phyloP scores from a whole-genome alignment of 2,329 filamentous ascomycete species.

The Pseudogymnoascus pannorum region DNA sequence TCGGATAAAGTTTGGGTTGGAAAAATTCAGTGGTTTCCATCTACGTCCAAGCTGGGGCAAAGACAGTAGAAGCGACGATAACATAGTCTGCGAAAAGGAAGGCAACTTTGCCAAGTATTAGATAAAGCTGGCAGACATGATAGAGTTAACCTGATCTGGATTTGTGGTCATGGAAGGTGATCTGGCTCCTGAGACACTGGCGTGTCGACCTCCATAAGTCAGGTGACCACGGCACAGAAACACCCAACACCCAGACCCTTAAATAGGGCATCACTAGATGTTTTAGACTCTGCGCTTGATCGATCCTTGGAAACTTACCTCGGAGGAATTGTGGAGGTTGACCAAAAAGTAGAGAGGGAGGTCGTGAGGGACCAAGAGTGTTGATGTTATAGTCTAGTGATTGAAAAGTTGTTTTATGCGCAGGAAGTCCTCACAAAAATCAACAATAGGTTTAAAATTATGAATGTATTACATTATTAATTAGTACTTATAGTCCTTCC shows the following conservation, averaged over 20 bases:
- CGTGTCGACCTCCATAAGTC: background rate
- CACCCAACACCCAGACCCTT: background rate
- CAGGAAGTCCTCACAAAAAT: no score
- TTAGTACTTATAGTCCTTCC: background rate
- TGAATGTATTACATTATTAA: conserved; percentile 4
- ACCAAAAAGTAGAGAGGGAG: background rate
- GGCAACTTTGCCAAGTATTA: background rate
- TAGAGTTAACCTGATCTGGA: background rate
- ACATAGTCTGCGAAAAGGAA: background rate
- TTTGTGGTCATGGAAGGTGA: background rate
- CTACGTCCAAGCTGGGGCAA: background rate
- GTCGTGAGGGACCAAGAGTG: background rate
- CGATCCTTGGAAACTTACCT: background rate
- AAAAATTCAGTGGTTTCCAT: conserved; percentile 1
- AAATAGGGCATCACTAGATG: background rate
- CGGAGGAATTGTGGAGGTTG: background rate
- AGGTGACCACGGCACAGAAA: background rate
- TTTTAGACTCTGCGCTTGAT: background rate
- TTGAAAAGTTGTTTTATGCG: no score
- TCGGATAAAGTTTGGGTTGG: conserved; percentile 1
- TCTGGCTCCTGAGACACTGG: background rate
- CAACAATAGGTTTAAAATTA: background rate
- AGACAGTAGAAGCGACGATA: background rate
- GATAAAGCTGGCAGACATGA: background rate
- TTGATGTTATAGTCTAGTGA: no score